Percentiles rank a stretch among this genome's conserved stretches.
These are phyloP conservation scores for Hemisphaericaspora subhashii DNA, from an alignment of 1,139 yeast genomes.

Conservation along the genomic window DNA sequence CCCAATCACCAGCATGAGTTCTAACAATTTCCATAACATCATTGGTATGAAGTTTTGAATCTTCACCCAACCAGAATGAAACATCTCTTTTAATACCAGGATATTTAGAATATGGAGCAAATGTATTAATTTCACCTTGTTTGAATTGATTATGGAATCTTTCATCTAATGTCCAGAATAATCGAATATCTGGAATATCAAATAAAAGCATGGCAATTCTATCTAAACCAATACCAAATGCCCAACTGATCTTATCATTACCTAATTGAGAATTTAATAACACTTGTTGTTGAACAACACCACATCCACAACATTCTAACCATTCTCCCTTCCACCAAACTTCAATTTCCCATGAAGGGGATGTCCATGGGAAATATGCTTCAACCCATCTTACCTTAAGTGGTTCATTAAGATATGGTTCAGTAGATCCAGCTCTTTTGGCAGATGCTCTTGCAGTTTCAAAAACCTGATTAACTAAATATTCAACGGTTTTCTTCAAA, in stretches of 20 bases:
- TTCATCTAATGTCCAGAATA: slow-evolving; percentile 87
- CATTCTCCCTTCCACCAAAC: slow-evolving; percentile 99
- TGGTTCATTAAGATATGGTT: slow-evolving; percentile 68
- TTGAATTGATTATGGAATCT: slow-evolving; percentile 74
- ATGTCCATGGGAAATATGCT: slow-evolving; percentile 97
- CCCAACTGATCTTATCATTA: slow-evolving; percentile 81
- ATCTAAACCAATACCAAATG: slow-evolving; percentile 95
- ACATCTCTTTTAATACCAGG: slow-evolving; percentile 88
- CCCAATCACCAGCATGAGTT: slow-evolving; percentile 79
- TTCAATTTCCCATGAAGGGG: slow-evolving; percentile 98
- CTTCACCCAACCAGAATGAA: slow-evolving; percentile 80
- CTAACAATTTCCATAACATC: slow-evolving; percentile 95
- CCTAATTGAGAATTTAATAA: slow-evolving; percentile 68
- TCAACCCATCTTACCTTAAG: slow-evolving; percentile 92
- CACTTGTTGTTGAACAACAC: slow-evolving; percentile 81
- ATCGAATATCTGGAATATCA: slow-evolving; percentile 91
- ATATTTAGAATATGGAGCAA: slow-evolving; percentile 86
- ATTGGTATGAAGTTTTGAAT: slow-evolving; percentile 63
- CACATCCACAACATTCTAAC: slow-evolving; percentile 97
- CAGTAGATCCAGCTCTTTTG: slow-evolving; percentile 60
- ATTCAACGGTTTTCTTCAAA: slow-evolving; percentile 81
- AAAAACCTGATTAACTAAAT: slow-evolving; percentile 80
- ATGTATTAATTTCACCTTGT: slow-evolving; percentile 64
- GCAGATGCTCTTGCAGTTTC: slow-evolving; percentile 72
- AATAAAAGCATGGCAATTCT: slow-evolving; percentile 93